Percentiles rank a stretch among this genome's conserved stretches.
These are phyloP conservation scores for Mycena floridula DNA, from an alignment of 768 basidiomycete genomes.

Conservation along the genomic window DNA sequence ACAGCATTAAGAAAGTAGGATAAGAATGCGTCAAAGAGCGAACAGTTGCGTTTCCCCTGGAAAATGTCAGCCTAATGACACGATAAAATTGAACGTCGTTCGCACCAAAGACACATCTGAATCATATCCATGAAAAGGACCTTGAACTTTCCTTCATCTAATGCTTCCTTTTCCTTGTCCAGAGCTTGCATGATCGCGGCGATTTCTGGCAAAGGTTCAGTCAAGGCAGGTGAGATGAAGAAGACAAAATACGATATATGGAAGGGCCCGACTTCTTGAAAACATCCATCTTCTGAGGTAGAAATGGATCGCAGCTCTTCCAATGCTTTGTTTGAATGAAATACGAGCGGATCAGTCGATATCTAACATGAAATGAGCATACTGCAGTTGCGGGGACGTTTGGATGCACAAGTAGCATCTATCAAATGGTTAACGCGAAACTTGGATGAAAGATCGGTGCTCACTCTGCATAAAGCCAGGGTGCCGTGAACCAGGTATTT, in stretches of 20 bases:
- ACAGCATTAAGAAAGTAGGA: constrained; percentile 1
- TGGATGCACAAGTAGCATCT: constrained; percentile 69
- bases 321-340: constrained; percentile 66
- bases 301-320: constrained; percentile 80
- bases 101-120: constrained; percentile 82
- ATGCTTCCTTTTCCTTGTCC: constrained; percentile 36
- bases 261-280: constrained; percentile 76
- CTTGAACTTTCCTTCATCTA: constrained; percentile 45
- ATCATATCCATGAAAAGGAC: constrained; percentile 80
- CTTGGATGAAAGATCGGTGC: constrained; percentile 19
- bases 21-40: constrained; percentile 6
- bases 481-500: constrained; percentile 85
- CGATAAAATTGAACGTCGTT: not conserved
- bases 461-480: constrained; percentile 96
- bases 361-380: constrained; percentile 39
- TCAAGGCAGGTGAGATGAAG: not conserved
- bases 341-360: constrained; percentile 73
- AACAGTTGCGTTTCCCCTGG: constrained; percentile 93
- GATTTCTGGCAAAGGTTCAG: constrained; percentile 51
- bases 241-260: constrained; percentile 56
- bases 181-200: constrained; percentile 69
- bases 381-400: constrained; percentile 1
- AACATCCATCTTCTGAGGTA: constrained; percentile 68
- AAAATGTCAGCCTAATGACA: constrained; percentile 1
- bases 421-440: not conserved